Conservation (phyloP, 129 eudicot genomes). For the Flaveria brownii region DNA sequence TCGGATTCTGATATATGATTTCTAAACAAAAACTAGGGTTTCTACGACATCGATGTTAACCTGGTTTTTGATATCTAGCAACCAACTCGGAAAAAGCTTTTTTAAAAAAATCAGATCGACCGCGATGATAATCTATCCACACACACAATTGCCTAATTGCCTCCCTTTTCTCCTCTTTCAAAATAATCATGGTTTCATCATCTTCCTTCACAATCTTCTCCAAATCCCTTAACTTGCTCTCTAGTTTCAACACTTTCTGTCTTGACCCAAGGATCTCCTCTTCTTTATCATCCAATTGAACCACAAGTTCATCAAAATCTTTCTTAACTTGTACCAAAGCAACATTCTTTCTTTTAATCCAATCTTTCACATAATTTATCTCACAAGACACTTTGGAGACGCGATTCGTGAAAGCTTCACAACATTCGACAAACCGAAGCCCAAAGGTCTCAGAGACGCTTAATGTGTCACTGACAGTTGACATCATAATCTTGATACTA, state of each 20-base stretch:
- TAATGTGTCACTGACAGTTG: constrained; percentile 44
- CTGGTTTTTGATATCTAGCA: constrained; percentile 26
- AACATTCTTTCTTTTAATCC: constrained; percentile 53
- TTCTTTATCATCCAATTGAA: constrained; percentile 60
- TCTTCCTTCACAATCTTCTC: constrained; percentile 55
- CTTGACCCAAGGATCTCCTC: constrained; percentile 50
- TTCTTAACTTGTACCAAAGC: constrained; percentile 43
- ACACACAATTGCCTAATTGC: constrained; percentile 83
- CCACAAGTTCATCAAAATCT: constrained; percentile 41
- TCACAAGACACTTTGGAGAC: constrained; percentile 66
- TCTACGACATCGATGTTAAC: neutral
- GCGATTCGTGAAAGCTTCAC: constrained; percentile 50
- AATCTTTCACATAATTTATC: constrained; percentile 55
- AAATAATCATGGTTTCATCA: constrained; percentile 46
- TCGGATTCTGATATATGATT: neutral
- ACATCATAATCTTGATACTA: constrained; percentile 41
- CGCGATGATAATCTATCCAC: constrained; percentile 79
- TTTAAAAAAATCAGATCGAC: constrained; percentile 59
- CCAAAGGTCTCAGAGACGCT: constrained; percentile 42
- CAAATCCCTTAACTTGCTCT: constrained; percentile 51
- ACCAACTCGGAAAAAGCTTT: constrained; percentile 38
- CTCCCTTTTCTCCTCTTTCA: constrained; percentile 77
- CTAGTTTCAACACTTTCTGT: constrained; percentile 54
- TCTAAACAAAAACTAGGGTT: constrained; percentile 2
- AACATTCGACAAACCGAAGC: constrained; percentile 47